These are phyloP conservation scores for Mycena filopes DNA, from an alignment of 768 basidiomycete genomes.

Conservation along the genomic window DNA sequence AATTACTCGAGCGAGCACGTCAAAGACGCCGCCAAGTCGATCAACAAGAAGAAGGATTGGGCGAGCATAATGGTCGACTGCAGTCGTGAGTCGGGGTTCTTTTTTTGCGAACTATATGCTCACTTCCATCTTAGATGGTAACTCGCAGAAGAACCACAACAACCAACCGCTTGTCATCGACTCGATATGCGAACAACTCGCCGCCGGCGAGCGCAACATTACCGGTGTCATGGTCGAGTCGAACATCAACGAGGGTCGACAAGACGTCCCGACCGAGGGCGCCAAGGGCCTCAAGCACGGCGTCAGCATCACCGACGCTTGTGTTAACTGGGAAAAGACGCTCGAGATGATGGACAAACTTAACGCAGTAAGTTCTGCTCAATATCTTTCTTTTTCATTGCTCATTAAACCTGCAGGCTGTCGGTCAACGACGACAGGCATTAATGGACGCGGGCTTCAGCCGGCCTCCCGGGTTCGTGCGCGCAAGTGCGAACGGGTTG, in stretches of 20 bases:
- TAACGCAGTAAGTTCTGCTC: constrained; percentile 56
- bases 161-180: constrained; percentile 89
- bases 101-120: neutral
- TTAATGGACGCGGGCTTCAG: constrained; percentile 53
- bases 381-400: neutral
- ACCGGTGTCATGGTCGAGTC: constrained; percentile 99
- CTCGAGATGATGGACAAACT: constrained; percentile 78
- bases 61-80: constrained; percentile 92
- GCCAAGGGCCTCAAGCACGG: constrained; percentile 78
- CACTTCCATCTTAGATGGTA: constrained; percentile 71
- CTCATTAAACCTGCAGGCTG: constrained; percentile 48
- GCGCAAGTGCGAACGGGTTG: constrained; percentile 2
- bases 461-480: constrained; percentile 36
- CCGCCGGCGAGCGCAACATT: constrained; percentile 73
- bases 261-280: constrained; percentile 85
- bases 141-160: constrained; percentile 94
- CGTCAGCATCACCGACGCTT: constrained; percentile 92
- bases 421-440: constrained; percentile 54
- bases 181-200: constrained; percentile 79
- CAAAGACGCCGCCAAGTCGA: constrained; percentile 65
- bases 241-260: constrained; percentile 90
- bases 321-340: constrained; percentile 87
- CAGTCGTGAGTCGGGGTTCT: constrained; percentile 63
- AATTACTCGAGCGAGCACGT: constrained; percentile 87
- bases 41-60: constrained; percentile 70